A percentile compares a stretch with the other conserved stretches of the same genome.
Evolutionary conservation across 331 rosid species (phyloP).

Genomic region (Malus hybrid): DNA sequence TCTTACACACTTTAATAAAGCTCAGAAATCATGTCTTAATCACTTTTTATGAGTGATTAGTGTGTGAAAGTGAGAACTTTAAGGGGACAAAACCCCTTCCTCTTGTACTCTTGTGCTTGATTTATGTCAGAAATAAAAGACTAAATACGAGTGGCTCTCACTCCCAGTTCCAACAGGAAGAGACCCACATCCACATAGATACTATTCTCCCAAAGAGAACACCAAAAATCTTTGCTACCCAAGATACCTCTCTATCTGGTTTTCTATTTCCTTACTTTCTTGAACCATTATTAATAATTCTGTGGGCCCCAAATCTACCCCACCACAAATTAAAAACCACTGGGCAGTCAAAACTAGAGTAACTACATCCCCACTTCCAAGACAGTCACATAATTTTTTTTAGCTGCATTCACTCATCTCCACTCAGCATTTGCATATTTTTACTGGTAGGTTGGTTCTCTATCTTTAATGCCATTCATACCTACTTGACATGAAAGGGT

Average conservation of each 20-base stretch:
- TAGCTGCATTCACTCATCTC: conserved; percentile 14
- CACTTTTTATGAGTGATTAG: not conserved
- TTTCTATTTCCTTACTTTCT: conserved; percentile 1
- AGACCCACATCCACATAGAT: not conserved
- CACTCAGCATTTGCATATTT: not conserved
- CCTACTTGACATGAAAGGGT: conserved; percentile 1
- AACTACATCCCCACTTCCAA: conserved; percentile 28
- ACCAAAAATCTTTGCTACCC: not conserved
- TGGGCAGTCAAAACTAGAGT: conserved; percentile 11
- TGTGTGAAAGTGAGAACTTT: not conserved
- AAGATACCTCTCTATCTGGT: conserved; percentile 5
- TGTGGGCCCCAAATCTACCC: not conserved
- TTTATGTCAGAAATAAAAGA: not conserved
- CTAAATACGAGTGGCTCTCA: not conserved
- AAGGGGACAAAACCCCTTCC: not conserved
- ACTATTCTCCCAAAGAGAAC: not conserved
- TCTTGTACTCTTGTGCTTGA: not conserved
- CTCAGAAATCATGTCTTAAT: not conserved
- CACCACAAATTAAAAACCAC: not conserved
- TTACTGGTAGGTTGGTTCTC: not conserved
- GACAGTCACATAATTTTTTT: not conserved
- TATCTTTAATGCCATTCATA: not conserved
- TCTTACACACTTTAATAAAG: not conserved
- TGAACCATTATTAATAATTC: not conserved
- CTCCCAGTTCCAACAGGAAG: not conserved